phyloP scores from a whole-genome alignment of 192 early-diverging fungal species.

The Spizellomyces sp. region DNA sequence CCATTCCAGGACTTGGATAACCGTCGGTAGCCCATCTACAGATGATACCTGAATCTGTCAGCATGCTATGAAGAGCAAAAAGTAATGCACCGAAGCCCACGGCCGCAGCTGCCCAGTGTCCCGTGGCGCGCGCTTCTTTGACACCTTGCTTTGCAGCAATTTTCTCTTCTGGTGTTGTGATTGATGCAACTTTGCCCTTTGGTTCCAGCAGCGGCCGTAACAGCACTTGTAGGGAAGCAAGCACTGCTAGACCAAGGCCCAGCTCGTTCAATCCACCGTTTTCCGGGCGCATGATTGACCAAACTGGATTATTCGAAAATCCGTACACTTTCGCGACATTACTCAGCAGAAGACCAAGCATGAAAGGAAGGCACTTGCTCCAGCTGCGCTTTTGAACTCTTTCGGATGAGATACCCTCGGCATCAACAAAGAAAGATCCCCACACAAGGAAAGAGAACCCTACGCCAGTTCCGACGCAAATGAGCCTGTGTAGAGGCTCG shows the following conservation, averaged over 20 bases:
- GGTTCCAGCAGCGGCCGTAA: not conserved
- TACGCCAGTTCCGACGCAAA: constrained; percentile 14
- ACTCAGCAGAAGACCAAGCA: constrained; percentile 16
- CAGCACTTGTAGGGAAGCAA: constrained; percentile 10
- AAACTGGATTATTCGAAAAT: constrained; percentile 22
- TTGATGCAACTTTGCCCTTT: not conserved
- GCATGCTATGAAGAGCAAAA: constrained; percentile 24
- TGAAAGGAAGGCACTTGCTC: constrained; percentile 1
- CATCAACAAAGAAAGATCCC: constrained; percentile 11
- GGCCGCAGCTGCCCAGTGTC: not conserved
- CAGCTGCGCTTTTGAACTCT: not conserved
- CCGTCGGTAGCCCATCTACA: constrained; percentile 20
- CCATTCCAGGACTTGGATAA: constrained; percentile 19
- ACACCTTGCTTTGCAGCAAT: not conserved
- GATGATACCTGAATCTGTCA: constrained; percentile 23
- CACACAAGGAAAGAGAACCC: constrained; percentile 16
- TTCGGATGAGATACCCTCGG: constrained; percentile 8
- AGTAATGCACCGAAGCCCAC: constrained; percentile 8
- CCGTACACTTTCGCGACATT: constrained; percentile 14
- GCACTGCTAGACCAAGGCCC: constrained; percentile 2
- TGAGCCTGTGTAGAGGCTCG: constrained; percentile 4
- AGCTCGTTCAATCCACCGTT: constrained; percentile 13
- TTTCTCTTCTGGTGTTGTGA: not conserved
- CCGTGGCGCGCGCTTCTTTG: not conserved
- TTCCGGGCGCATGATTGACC: constrained; percentile 15